These are phyloP conservation scores for Marchantia polymorpha DNA, from an alignment of 225 moss, liverwort and hornwort species.

Conservation along the genomic window DNA sequence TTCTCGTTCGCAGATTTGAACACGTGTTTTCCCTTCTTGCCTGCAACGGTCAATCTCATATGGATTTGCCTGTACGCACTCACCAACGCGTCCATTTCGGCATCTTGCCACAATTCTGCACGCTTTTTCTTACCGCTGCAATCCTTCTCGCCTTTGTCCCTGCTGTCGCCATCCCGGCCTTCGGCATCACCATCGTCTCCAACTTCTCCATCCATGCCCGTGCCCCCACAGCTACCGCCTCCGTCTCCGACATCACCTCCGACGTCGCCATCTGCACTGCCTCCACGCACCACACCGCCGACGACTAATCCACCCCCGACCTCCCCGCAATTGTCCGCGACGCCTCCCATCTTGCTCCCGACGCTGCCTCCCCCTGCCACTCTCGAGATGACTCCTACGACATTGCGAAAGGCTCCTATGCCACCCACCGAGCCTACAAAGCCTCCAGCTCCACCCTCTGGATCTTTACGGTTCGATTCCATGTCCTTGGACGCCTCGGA, in stretches of 20 bases:
- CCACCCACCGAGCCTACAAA: conserved; percentile 27
- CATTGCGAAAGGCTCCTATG: conserved; percentile 27
- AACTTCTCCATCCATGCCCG: conserved; percentile 27
- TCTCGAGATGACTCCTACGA: conserved; percentile 15
- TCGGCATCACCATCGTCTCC: conserved; percentile 41
- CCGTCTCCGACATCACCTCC: conserved; percentile 30
- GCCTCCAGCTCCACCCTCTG: conserved; percentile 19
- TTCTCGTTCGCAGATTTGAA: conserved; percentile 57
- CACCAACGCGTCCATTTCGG: conserved; percentile 54
- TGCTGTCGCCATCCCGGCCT: conserved; percentile 46
- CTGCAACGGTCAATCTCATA: conserved; percentile 44
- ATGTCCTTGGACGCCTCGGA: conserved; percentile 25
- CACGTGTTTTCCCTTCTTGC: conserved; percentile 53
- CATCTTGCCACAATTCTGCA: conserved; percentile 56
- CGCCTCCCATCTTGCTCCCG: conserved; percentile 16
- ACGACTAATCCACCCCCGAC: conserved; percentile 7
- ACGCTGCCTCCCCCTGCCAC: conserved; percentile 23
- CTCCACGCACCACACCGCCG: background rate
- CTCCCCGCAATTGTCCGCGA: conserved; percentile 12
- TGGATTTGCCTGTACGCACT: conserved; percentile 50
- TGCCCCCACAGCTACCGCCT: conserved; percentile 26
- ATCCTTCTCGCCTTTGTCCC: conserved; percentile 45
- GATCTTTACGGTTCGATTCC: conserved; percentile 32
- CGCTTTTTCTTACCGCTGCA: conserved; percentile 51
- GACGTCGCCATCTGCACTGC: conserved; percentile 18